Evolutionary conservation across 495 filamentous ascomycete genomes (phyloP).

Genomic region (Xylaria sp.): DNA sequence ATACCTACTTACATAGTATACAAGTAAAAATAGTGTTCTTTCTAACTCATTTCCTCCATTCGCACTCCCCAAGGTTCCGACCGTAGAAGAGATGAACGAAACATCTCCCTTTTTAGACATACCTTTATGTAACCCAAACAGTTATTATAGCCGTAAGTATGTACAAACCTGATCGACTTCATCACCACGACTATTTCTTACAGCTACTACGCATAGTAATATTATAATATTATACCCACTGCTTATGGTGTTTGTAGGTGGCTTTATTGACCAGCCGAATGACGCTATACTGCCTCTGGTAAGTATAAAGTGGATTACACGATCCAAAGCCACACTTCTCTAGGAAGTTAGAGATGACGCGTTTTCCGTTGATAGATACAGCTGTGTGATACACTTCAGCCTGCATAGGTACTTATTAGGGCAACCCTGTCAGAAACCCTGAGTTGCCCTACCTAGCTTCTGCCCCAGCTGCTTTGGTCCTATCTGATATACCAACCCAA

Average conservation of each 20-base stretch:
- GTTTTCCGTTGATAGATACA: background rate
- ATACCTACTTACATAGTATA: too few species aligned
- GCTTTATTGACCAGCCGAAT: background rate
- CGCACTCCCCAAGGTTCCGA: too few species aligned
- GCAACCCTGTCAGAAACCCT: background rate
- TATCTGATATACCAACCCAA: too few species aligned
- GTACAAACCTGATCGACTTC: too few species aligned
- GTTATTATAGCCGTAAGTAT: too few species aligned
- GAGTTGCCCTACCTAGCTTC: background rate
- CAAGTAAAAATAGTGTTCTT: background rate
- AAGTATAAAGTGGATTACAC: background rate
- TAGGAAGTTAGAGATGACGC: background rate
- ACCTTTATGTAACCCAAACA: too few species aligned
- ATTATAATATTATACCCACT: background rate
- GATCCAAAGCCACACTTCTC: background rate
- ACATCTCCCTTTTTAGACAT: too few species aligned
- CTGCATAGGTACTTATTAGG: background rate
- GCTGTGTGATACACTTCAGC: too few species aligned
- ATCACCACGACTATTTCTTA: too few species aligned
- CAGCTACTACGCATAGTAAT: too few species aligned
- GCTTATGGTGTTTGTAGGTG: background rate
- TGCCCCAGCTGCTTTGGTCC: background rate
- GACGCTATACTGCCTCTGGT: background rate
- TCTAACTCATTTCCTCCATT: too few species aligned
- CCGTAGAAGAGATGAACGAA: too few species aligned